Evolutionary conservation across 208 protist genomes (phyloP).

Genomic region (Trypanosoma vivax): DNA sequence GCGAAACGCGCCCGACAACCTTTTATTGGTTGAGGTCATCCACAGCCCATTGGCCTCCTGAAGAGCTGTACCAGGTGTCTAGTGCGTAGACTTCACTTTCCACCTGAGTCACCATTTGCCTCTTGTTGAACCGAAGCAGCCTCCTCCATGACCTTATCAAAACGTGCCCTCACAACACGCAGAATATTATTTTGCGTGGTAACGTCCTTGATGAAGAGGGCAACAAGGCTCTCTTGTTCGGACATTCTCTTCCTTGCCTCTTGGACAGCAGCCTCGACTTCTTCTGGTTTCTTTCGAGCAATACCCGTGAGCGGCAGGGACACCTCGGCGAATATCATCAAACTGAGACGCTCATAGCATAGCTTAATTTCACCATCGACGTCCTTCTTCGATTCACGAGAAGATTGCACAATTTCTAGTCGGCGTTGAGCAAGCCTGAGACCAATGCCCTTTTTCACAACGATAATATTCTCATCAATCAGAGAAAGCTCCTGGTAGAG

Average conservation of each 20-base stretch:
- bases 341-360: constrained; percentile 50
- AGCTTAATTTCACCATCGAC: constrained; percentile 64
- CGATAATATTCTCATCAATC: constrained; percentile 77
- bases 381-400: constrained; percentile 76
- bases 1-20: too few species aligned
- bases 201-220: constrained; percentile 4
- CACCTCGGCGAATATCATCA: constrained; percentile 39
- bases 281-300: constrained; percentile 28
- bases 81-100: neutral
- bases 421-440: constrained; percentile 49
- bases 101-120: neutral
- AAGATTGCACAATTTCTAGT: constrained; percentile 74
- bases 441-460: constrained; percentile 71
- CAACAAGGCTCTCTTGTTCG: constrained; percentile 3
- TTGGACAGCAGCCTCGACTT: constrained; percentile 14
- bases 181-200: constrained; percentile 17
- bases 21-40: too few species aligned
- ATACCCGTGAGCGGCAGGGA: constrained; percentile 46
- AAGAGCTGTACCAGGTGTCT: too few species aligned
- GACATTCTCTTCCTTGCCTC: neutral
- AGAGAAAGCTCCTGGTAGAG: constrained; percentile 63
- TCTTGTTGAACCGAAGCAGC: constrained; percentile 5
- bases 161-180: constrained; percentile 8
- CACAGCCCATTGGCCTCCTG: too few species aligned
- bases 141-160: constrained; percentile 22